These are phyloP conservation scores for Plantago lanceolata DNA, from an alignment of 305 asterid genomes.

Conservation along the genomic window DNA sequence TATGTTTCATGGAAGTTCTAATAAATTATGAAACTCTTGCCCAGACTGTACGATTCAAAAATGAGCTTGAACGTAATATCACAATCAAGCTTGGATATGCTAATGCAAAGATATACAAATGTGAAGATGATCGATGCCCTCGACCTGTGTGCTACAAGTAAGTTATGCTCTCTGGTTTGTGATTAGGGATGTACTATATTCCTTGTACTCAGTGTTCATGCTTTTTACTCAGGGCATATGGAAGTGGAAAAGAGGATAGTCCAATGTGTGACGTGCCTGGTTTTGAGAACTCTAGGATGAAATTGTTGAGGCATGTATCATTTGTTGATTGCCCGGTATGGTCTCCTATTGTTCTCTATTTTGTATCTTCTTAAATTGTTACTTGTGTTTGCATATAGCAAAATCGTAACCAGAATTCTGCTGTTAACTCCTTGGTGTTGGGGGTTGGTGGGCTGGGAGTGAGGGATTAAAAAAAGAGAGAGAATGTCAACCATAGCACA, in stretches of 20 bases:
- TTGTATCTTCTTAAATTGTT: no score
- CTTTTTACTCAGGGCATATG: conserved; percentile 68
- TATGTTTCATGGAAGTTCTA: no score
- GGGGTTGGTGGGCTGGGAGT: no score
- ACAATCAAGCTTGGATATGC: conserved; percentile 99
- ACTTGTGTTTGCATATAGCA: not conserved
- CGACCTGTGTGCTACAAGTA: conserved; percentile 96
- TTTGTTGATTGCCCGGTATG: conserved; percentile 98
- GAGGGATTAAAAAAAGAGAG: no score
- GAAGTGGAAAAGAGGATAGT: conserved; percentile 92
- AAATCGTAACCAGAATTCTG: not conserved
- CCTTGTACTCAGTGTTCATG: conserved; percentile 17
- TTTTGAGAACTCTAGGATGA: conserved; percentile 83
- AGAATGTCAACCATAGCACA: no score
- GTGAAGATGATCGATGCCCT: conserved; percentile 89
- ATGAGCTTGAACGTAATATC: conserved; percentile 92
- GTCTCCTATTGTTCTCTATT: conserved; percentile 16
- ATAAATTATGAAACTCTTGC: not conserved
- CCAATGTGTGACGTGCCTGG: conserved; percentile 98
- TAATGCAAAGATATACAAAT: conserved; percentile 91
- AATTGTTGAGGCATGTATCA: conserved; percentile 85
- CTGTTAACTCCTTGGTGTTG: not conserved
- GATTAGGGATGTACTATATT: conserved; percentile 10
- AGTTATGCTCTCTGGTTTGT: conserved; percentile 25
- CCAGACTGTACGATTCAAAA: conserved; percentile 96